A percentile compares a stretch with the other conserved stretches of the same genome.
Conservation (phyloP, 768 basidiomycete genomes). For the Strobilomyces dryophilus region DNA sequence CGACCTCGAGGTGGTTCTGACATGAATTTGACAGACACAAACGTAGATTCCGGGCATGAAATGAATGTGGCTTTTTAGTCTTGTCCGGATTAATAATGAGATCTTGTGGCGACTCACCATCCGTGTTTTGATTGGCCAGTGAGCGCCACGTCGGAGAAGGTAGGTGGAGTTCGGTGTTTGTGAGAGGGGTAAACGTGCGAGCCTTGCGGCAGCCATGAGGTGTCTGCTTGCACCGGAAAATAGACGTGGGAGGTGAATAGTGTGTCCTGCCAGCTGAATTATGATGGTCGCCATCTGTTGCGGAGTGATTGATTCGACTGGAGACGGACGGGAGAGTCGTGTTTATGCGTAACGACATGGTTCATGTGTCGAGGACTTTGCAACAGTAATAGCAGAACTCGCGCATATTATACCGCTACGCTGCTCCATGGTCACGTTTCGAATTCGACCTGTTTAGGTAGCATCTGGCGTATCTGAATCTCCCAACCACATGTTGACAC, state of each 20-base stretch:
- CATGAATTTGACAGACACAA: slow-evolving; percentile 18
- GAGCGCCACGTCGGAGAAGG: slow-evolving; percentile 20
- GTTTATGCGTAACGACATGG: slow-evolving; percentile 30
- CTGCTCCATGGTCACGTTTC: slow-evolving; percentile 22
- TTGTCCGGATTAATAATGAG: slow-evolving; percentile 7
- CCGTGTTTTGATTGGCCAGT: slow-evolving; percentile 23
- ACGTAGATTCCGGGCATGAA: slow-evolving; percentile 17
- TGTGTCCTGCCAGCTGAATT: slow-evolving; percentile 10
- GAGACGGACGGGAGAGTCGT: slow-evolving; percentile 25
- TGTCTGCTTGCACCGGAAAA: slow-evolving; percentile 19
- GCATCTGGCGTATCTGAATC: slow-evolving; percentile 11
- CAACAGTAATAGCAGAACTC: neutral
- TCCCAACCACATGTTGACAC: slow-evolving; percentile 10
- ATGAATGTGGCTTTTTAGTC: slow-evolving; percentile 20
- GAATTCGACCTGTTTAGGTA: slow-evolving; percentile 16
- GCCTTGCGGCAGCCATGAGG: slow-evolving; percentile 31
- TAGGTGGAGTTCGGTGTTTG: slow-evolving; percentile 31
- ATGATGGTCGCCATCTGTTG: slow-evolving; percentile 12
- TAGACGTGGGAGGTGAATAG: slow-evolving; percentile 19
- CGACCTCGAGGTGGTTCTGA: slow-evolving; percentile 30
- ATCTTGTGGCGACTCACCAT: slow-evolving; percentile 27
- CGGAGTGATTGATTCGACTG: slow-evolving; percentile 16
- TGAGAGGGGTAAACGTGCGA: slow-evolving; percentile 29
- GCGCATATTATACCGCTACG: slow-evolving; percentile 20
- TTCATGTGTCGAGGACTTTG: slow-evolving; percentile 10